These are phyloP conservation scores for Claviceps cyperi DNA, from an alignment of 2,329 filamentous ascomycete species.

Conservation along the genomic window DNA sequence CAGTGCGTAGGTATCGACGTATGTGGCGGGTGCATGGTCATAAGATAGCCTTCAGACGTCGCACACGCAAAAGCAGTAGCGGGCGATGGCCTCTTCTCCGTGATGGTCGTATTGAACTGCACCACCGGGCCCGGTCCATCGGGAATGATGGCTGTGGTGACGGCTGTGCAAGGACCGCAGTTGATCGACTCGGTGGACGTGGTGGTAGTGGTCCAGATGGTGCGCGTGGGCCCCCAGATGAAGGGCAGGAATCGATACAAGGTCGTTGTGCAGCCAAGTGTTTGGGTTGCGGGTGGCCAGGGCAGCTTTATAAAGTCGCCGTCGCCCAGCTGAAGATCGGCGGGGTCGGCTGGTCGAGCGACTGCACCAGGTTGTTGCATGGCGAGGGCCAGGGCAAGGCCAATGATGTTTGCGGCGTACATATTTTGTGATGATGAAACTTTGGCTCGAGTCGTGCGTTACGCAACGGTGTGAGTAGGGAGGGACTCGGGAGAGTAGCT, in stretches of 20 bases:
- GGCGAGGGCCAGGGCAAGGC: no score
- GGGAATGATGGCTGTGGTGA: slow-evolving; percentile 1
- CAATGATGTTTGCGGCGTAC: no score
- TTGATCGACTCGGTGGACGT: slow-evolving; percentile 12
- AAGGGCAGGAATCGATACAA: slow-evolving; percentile 3
- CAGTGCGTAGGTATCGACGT: no score
- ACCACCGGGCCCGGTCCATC: slow-evolving; percentile 11
- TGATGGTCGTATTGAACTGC: slow-evolving; percentile 11
- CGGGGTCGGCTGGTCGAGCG: no score
- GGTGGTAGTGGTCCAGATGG: slow-evolving; percentile 13
- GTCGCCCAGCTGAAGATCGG: no score
- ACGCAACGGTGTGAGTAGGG: no score
- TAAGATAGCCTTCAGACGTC: neutral
- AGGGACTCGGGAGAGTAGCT: no score
- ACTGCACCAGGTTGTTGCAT: no score
- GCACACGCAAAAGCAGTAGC: slow-evolving; percentile 6
- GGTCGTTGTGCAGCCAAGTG: slow-evolving; percentile 7
- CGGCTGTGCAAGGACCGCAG: slow-evolving; percentile 13
- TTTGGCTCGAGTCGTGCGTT: no score
- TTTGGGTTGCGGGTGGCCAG: neutral
- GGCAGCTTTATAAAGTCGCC: no score
- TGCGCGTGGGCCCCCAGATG: slow-evolving; percentile 11
- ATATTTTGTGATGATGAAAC: no score
- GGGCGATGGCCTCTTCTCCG: slow-evolving; percentile 5
- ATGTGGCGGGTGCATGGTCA: no score